A percentile compares a stretch with the other conserved stretches of the same genome.
Conservation (phyloP, 202 grass and related monocot genomes). For the Eragrostis tef region DNA sequence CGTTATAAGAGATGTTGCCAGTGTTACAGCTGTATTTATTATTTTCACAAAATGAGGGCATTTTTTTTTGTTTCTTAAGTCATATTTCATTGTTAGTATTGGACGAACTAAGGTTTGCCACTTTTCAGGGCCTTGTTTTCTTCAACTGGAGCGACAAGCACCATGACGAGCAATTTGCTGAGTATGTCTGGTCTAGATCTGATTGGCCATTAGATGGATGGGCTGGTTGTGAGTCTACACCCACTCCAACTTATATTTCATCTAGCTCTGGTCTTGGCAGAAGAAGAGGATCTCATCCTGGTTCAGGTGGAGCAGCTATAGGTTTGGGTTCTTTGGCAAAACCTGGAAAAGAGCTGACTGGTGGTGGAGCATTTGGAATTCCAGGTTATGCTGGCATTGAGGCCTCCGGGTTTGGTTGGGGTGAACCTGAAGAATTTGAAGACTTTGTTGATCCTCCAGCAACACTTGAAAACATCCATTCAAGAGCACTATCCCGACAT, state of each 20-base stretch:
- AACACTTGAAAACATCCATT: slow-evolving; percentile 83
- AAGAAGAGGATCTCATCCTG: slow-evolving; percentile 66
- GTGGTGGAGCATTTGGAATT: slow-evolving; percentile 94
- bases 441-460: slow-evolving; percentile 76
- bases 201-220: slow-evolving; percentile 92
- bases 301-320: slow-evolving; percentile 61
- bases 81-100: slow-evolving; percentile 19
- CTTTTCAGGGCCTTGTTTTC: slow-evolving; percentile 86
- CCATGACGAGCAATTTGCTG: slow-evolving; percentile 47
- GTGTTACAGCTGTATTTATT: slow-evolving; percentile 15
- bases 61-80: slow-evolving; percentile 48
- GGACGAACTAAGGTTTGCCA: slow-evolving; percentile 24
- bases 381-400: slow-evolving; percentile 97
- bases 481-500: slow-evolving; percentile 72
- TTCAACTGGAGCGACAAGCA: slow-evolving; percentile 72
- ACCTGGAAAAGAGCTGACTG: slow-evolving; percentile 84
- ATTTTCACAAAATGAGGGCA: not conserved
- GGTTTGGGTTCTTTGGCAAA: slow-evolving; percentile 67
- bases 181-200: slow-evolving; percentile 87
- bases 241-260: slow-evolving; percentile 72
- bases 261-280: slow-evolving; percentile 62
- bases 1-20: slow-evolving; percentile 25
- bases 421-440: slow-evolving; percentile 80
- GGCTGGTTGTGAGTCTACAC: slow-evolving; percentile 83
- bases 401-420: slow-evolving; percentile 86